Percentiles rank a stretch among this genome's conserved stretches.
These are phyloP conservation scores for Botrytis fabae DNA, from an alignment of 2,329 filamentous ascomycete species.

Conservation along the genomic window DNA sequence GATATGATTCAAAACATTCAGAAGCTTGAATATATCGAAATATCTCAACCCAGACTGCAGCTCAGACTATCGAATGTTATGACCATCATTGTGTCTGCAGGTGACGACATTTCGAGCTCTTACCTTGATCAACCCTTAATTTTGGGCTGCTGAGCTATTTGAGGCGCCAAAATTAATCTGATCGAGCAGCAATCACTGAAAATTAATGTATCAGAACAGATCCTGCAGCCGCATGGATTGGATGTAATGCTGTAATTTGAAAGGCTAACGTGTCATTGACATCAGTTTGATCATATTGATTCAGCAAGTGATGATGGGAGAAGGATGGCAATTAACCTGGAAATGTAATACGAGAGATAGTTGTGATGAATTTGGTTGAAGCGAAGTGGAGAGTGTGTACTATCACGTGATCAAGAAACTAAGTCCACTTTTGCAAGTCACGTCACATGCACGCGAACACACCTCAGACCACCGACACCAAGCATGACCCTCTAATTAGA, in stretches of 20 bases:
- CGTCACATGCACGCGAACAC: background rate
- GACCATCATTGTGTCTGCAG: background rate
- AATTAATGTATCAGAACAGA: background rate
- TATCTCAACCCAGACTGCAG: background rate
- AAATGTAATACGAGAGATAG: background rate
- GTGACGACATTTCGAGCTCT: background rate
- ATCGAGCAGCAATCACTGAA: background rate
- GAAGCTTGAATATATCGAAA: background rate
- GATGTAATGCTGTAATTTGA: background rate
- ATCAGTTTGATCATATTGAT: accelerated
- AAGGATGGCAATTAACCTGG: accelerated
- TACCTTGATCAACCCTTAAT: background rate
- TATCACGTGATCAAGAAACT: background rate
- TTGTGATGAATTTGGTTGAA: background rate
- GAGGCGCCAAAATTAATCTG: too few relatives aligned
- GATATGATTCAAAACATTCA: background rate
- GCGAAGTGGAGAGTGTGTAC: accelerated
- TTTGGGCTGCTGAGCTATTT: background rate
- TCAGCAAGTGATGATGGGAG: background rate
- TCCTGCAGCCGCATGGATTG: too few relatives aligned
- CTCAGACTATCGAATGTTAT: background rate
- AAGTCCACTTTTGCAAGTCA: background rate
- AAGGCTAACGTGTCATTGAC: background rate
- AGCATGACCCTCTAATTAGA: background rate
- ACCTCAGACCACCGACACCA: background rate